Base-by-base conservation (phyloP, 495 filamentous ascomycete species). In the Amphirosellinia nigrospora region DNA sequence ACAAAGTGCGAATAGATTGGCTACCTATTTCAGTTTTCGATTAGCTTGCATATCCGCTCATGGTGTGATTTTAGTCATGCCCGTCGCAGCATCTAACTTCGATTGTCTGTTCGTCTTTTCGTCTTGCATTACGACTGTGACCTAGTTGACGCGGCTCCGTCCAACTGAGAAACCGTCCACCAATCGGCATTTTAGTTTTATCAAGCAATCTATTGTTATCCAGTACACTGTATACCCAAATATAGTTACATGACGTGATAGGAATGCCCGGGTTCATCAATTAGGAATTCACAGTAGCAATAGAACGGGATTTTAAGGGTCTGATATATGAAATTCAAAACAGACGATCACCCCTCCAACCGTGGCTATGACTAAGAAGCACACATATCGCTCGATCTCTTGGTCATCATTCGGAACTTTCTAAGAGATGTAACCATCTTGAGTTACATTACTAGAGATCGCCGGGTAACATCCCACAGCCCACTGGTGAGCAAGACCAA, bases 11-110 rank as follows among this genome's bases (percentile, higher is more conserved):
- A 58, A 38, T 4, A 36, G 16, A 58, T 36, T 21, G 30, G 19
- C 30, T 10, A 7, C 23, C 36, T 30, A 19, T 46, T 46, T 46
- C 21, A 9, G 55, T 36, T 58, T 21, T 36, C n/a, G 55, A 58
- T 58, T 58, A 58, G 30, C 55, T 58, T 58, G 55, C 55, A 58
- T 58, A 58, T 58, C 55, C 30, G 55, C 30, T 10, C 53, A 36
- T 58, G 30, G 16, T 58, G 53, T 58, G 53, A n/a, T 58, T 58
- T 34, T 34, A 36, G 30, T 58, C 55, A 58, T 58, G 55, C 30
- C 32, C 32, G 30, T 58, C 55, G 55, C 55, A 58, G 36, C 55
- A 58, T 58, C 55, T 58, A 58, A 36, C 55, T 10, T 58, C 55
- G 38, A 58, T 36, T 16, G 50, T 19, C 28, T 58, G n/a, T 21